These are phyloP conservation scores for Xerocomus spinulosus DNA, from an alignment of 768 basidiomycete genomes.

Conservation along the genomic window DNA sequence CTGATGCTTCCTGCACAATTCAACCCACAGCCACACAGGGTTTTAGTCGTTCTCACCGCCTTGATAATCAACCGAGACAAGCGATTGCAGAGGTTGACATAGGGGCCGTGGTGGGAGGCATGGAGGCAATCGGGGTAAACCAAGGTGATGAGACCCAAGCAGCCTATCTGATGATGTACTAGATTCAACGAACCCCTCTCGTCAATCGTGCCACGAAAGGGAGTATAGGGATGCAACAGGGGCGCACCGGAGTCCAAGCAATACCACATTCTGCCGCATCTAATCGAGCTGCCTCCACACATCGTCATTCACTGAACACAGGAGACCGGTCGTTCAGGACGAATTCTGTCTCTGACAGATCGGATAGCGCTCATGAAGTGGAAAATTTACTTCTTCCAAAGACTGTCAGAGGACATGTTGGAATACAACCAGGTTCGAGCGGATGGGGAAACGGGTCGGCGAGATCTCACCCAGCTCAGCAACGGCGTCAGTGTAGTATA, in stretches of 20 bases:
- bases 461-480: conserved; percentile 22
- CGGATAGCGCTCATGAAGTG: conserved; percentile 70
- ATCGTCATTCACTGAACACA: conserved; percentile 41
- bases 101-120: conserved; percentile 55
- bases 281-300: conserved; percentile 23
- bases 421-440: conserved; percentile 22
- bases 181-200: conserved; percentile 73
- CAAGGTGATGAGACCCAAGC: not conserved
- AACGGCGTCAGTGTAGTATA: conserved; percentile 22
- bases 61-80: conserved; percentile 19
- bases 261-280: conserved; percentile 18
- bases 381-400: conserved; percentile 52
- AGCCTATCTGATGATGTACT: conserved; percentile 4
- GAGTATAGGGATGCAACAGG: conserved; percentile 31
- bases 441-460: conserved; percentile 36
- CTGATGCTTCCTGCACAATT: conserved; percentile 18
- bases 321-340: conserved; percentile 43
- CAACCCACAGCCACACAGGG: conserved; percentile 18
- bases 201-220: conserved; percentile 42
- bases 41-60: conserved; percentile 14
- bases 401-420: conserved; percentile 16
- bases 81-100: conserved; percentile 37
- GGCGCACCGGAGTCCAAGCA: conserved; percentile 29
- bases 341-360: conserved; percentile 49
- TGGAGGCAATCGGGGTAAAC: conserved; percentile 60